Evolutionary conservation across 768 basidiomycete species (phyloP).

Genomic region (Candolleomyces efflorescens): DNA sequence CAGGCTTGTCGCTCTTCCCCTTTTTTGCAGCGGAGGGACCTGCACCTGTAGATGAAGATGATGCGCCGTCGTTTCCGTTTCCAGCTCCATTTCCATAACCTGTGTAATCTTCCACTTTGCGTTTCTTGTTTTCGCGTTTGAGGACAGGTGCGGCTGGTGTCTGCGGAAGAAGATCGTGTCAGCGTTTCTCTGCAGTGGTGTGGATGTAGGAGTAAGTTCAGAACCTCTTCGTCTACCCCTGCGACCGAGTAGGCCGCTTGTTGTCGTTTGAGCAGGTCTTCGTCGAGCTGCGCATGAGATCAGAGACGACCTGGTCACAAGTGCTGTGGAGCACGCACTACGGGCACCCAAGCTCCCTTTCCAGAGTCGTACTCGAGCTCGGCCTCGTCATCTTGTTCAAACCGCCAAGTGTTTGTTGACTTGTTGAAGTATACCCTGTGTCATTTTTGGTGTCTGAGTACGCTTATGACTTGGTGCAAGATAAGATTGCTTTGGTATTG

Average conservation of each 20-base stretch:
- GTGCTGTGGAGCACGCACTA: slow-evolving; percentile 51
- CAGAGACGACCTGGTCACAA: slow-evolving; percentile 1
- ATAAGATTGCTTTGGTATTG: slow-evolving; percentile 9
- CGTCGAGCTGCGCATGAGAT: slow-evolving; percentile 60
- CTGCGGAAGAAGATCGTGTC: slow-evolving; percentile 32
- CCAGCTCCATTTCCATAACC: slow-evolving; percentile 26
- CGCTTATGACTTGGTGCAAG: slow-evolving; percentile 10
- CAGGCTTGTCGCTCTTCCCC: slow-evolving; percentile 48
- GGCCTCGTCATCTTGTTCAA: slow-evolving; percentile 85
- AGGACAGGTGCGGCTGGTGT: slow-evolving; percentile 84
- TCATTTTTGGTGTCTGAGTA: slow-evolving; percentile 18
- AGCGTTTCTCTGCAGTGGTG: slow-evolving; percentile 6
- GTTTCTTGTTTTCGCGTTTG: slow-evolving; percentile 76
- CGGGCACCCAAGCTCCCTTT: slow-evolving; percentile 77
- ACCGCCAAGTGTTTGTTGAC: slow-evolving; percentile 73
- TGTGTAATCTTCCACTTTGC: slow-evolving; percentile 72
- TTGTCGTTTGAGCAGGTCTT: slow-evolving; percentile 81
- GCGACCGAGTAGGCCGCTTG: slow-evolving; percentile 92
- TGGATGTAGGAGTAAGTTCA: not conserved
- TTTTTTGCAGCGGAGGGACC: slow-evolving; percentile 67
- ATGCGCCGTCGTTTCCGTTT: not conserved
- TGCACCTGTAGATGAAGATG: slow-evolving; percentile 34
- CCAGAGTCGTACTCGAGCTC: slow-evolving; percentile 84
- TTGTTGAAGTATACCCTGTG: slow-evolving; percentile 74
- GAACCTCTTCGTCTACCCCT: slow-evolving; percentile 92